Evolutionary conservation across 345 rosid genomes (phyloP), one percentile per base, ranked within the genome.

Genomic region (Hevea brasiliensis): DNA sequence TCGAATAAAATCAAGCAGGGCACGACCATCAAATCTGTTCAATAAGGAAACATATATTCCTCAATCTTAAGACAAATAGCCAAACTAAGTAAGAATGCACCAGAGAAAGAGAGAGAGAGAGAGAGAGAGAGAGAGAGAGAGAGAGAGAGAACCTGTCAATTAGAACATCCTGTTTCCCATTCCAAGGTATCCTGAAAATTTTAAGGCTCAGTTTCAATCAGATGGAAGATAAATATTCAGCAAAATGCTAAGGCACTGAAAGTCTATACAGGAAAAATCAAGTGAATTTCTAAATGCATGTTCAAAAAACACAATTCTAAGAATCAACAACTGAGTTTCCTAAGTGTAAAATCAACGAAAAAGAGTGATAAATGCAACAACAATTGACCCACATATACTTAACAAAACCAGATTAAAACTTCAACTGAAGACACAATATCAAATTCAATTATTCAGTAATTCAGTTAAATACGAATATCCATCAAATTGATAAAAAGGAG

Each of bases 1-100:
- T 68, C 94, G 76, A 71, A 95, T 88, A 78, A 93, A 95, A 84
- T 95, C 98, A n/a, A 95, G 90, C 67, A 95, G 85, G 13, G 98
- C 97, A 65, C 96, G 92, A 0, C 98, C 99, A 72, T 93, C 98
- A 72, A 93, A 95, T 83, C 96, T 86, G 68, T 32, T 67, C 3
- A 21, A 61, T 26, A 66, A 70, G 53, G 44, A 26, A 73, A 53
- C 32, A 58, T 8, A 3, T 15, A 51, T 37, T 44, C 24, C 37
- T 58, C 74, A 57, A 35, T 32, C 41, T 67, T 12, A 42, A 0
- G 32, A 73, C 18, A 51, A 37, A 45, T 27, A 13, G 51, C 18
- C 45, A 44, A 67, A 47, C 1, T 1, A 47, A 47, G 17, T 47
- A 50, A 50, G n/a, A 6, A 50, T 50, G 3, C 20, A 15, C 17